Evolutionary conservation across 495 filamentous ascomycete species (phyloP).

Genomic region (Achaetomiella virescens): DNA sequence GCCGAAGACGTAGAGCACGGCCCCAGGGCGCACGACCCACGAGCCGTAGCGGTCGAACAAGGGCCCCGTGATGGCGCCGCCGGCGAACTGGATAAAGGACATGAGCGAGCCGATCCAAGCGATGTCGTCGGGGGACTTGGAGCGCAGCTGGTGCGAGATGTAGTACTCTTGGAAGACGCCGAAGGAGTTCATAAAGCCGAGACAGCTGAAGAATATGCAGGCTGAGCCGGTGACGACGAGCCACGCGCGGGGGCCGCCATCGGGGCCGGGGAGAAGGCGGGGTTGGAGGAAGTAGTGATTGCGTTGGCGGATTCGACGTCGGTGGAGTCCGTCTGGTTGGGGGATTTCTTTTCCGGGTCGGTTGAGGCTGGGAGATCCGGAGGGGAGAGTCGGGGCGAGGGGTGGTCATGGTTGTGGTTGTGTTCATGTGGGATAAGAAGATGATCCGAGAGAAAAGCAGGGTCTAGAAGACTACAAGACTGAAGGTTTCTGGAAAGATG

Average conservation of each 20-base stretch:
- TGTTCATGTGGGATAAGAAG: neutral
- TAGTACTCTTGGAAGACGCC: constrained; percentile 60
- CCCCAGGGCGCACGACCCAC: constrained; percentile 36
- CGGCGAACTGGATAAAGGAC: constrained; percentile 43
- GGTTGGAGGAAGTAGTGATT: neutral
- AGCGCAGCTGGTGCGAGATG: constrained; percentile 40
- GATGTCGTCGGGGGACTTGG: constrained; percentile 44
- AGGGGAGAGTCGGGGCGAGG: neutral
- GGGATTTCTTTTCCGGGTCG: neutral
- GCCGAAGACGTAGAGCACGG: constrained; percentile 32
- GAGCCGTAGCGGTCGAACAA: constrained; percentile 49
- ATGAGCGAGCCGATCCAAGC: constrained; percentile 56
- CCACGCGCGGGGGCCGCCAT: constrained; percentile 26
- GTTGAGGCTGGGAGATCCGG: neutral
- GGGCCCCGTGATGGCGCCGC: constrained; percentile 42
- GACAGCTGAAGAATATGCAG: constrained; percentile 42
- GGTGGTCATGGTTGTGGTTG: neutral
- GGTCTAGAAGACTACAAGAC: too few relatives aligned
- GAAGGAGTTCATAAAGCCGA: constrained; percentile 59
- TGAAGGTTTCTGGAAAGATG: too few relatives aligned
- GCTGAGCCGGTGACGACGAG: constrained; percentile 20
- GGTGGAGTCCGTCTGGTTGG: neutral
- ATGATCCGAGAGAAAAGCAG: neutral
- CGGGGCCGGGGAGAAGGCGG: constrained; percentile 11
- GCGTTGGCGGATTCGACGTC: constrained; percentile 1